These are phyloP conservation scores for Chaetoceros tenuissimus DNA, from an alignment of 108 stramenopile genomes.

Conservation along the genomic window DNA sequence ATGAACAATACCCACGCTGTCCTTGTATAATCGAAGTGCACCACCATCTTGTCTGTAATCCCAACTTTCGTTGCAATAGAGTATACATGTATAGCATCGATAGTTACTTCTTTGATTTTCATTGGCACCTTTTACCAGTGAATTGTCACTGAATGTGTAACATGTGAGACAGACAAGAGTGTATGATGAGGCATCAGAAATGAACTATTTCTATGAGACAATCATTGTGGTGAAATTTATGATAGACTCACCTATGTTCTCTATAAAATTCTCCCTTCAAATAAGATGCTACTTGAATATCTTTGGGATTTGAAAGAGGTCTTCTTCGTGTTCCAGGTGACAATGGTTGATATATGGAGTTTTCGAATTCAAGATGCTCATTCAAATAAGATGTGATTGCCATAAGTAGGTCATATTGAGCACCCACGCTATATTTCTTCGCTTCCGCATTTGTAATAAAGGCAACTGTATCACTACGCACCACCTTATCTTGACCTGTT, in stretches of 20 bases:
- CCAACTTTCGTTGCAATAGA: conserved; percentile 38
- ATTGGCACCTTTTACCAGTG: background rate
- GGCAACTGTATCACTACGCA: conserved; percentile 22
- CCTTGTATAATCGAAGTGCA: conserved; percentile 21
- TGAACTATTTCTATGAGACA: no score
- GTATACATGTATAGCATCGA: conserved; percentile 21
- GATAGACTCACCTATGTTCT: no score
- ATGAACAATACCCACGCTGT: background rate
- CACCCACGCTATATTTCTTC: conserved; percentile 14
- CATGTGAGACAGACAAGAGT: no score
- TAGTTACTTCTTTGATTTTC: conserved; percentile 11
- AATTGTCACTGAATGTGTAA: no score
- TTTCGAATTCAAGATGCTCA: conserved; percentile 11
- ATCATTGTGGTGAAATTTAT: no score
- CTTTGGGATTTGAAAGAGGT: conserved; percentile 27
- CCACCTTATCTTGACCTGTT: conserved; percentile 8
- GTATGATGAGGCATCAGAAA: no score
- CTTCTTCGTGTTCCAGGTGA: conserved; percentile 13
- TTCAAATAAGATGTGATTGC: conserved; percentile 26
- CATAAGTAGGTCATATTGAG: conserved; percentile 26
- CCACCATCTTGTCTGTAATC: conserved; percentile 15
- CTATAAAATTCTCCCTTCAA: conserved; percentile 23
- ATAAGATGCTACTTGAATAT: conserved; percentile 29
- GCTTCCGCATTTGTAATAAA: conserved; percentile 22
- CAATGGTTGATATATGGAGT: conserved; percentile 10